Conservation (phyloP, 2,329 filamentous ascomycete genomes). For the Hypocreales sp. region DNA sequence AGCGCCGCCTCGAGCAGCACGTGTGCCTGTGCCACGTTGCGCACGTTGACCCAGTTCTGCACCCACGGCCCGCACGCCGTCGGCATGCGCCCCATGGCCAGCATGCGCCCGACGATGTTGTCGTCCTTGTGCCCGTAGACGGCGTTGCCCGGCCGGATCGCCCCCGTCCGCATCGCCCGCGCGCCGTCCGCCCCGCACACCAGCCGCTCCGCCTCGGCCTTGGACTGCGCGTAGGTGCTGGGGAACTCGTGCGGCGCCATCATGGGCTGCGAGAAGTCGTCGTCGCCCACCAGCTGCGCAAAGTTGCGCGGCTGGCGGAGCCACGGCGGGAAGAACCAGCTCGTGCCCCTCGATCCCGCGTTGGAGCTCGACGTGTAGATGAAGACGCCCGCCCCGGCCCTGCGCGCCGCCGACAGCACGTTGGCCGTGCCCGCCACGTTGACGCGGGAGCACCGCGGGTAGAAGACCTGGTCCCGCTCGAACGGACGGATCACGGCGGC, state of each 20-base stretch:
- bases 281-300: constrained; percentile 28
- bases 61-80: constrained; percentile 28
- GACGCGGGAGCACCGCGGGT: constrained; percentile 27
- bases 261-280: constrained; percentile 24
- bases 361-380: constrained; percentile 34
- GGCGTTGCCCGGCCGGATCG: constrained; percentile 35
- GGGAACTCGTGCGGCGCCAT: constrained; percentile 26
- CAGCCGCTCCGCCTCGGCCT: constrained; percentile 33
- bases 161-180: constrained; percentile 34
- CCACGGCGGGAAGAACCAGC: constrained; percentile 29
- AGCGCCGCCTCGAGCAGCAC: constrained; percentile 36
- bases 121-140: constrained; percentile 34
- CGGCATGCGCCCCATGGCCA: constrained; percentile 19
- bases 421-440: constrained; percentile 35
- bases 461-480: constrained; percentile 28
- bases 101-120: constrained; percentile 10
- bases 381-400: constrained; percentile 30
- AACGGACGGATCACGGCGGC: constrained; percentile 36
- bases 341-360: constrained; percentile 23
- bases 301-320: constrained; percentile 18
- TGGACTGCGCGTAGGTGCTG: constrained; percentile 33
- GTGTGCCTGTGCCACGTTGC: constrained; percentile 38
- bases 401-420: constrained; percentile 29
- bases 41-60: constrained; percentile 32
- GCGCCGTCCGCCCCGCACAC: constrained; percentile 26